phyloP scores from a whole-genome alignment of 306 rosid species.

The Rosa chinensis region DNA sequence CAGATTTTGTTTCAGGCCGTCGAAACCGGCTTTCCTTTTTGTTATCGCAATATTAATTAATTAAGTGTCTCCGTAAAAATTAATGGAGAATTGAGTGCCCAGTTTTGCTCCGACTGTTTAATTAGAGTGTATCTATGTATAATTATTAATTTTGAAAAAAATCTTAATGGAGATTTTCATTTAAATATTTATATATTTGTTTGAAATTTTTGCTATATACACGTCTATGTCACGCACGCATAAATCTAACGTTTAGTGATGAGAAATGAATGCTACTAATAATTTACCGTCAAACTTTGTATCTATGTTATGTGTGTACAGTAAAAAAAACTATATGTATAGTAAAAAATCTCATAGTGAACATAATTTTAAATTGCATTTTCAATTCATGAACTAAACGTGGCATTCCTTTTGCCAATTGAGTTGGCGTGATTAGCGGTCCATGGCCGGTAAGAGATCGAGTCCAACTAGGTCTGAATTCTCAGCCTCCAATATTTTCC shows the following conservation, averaged over 20 bases:
- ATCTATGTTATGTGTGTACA: too few relatives aligned
- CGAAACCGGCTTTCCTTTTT: neutral
- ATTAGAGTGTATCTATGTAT: conserved; percentile 1
- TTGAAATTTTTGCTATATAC: neutral
- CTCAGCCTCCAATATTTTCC: neutral
- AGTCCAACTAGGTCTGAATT: conserved; percentile 23
- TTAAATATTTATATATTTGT: neutral
- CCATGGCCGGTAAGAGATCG: conserved; percentile 37
- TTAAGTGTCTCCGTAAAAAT: conserved; percentile 14
- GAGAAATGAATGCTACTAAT: too few relatives aligned
- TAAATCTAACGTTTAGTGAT: too few relatives aligned
- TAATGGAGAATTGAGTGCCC: neutral
- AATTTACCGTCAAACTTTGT: too few relatives aligned
- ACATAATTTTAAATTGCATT: neutral
- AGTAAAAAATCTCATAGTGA: too few relatives aligned
- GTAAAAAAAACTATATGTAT: too few relatives aligned
- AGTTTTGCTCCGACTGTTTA: neutral
- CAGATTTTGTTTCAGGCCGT: conserved; percentile 59
- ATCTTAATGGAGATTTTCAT: neutral
- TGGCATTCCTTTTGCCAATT: conserved; percentile 27
- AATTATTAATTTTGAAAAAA: neutral
- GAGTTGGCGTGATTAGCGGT: conserved; percentile 46
- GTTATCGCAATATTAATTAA: neutral
- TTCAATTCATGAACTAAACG: neutral
- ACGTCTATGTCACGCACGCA: too few relatives aligned